Evolutionary conservation across 2,329 filamentous ascomycete genomes (phyloP), one percentile per base, ranked within the genome.

Genomic region (Sphaerulina populicola): DNA sequence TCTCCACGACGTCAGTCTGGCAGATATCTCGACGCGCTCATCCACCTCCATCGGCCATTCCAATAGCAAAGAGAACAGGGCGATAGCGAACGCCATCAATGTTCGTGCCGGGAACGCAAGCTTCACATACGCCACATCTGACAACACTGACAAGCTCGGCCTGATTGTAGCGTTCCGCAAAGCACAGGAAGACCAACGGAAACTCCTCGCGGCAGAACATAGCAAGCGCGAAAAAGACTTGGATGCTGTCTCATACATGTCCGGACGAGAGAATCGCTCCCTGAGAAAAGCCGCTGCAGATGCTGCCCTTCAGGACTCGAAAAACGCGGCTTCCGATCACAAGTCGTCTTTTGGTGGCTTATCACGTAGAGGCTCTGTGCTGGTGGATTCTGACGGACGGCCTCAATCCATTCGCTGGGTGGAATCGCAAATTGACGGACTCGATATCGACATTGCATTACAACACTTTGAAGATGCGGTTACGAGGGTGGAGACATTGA

Each of bases 361-460:
- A 14, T 57, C 52, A 23, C 53, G 64, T 29, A 63, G 61, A 39
- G 62, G 61, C 38, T 63, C 61, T 55, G 85, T 95, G 72, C 79
- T 95, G 49, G 90, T 98, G 59, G 93, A 98, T 62, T 88, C 95
- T 11, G 93, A 97, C 63, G 93, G 93, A 44, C 94, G 94, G 63
- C 90, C 96, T 68, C 88, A 97, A 66, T 96, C 93, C 66, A 77
- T 98, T 42, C 86, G 91, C 47, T 96, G 88, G 88, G 88, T 98
- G 0, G 93, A 98, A 67, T 82, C 83, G 47, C 88, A 97, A 70
- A 86, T 98, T 68, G 93, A 98, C 65, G 88, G 94, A 64, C 79
- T 98, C 5, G 93, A 98, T 64, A 97, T 97, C 61, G 85, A 94
- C 62, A 90, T 98, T 62, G 91, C 93, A 0, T 77, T 96, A 45